Base-by-base conservation (phyloP, 768 basidiomycete species). In the Nidula microcarpa region DNA sequence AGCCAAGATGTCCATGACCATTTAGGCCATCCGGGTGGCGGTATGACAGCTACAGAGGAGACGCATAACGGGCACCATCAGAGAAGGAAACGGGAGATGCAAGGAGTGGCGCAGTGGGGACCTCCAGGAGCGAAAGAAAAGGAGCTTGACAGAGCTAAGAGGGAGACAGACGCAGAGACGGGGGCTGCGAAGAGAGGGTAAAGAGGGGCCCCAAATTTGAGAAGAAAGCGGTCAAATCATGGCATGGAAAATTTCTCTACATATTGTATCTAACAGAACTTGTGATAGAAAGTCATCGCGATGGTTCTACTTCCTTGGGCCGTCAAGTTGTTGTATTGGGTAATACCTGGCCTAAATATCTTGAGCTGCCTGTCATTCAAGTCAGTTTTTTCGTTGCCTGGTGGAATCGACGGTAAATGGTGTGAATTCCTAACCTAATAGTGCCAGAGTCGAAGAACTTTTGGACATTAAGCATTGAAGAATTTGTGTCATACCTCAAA, bases 11-110 rank as follows among this genome's bases (percentile, higher is more conserved):
- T 55, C 6, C 51, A 55, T 37, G 13, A 48, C 11, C 37, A 49
- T 32, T 39, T 43, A 43, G 55, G 55, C 7, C 55, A 52, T 17
- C 55, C 55, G 8, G 51, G 55, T 39, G 52, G 51, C 41, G 55
- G 51, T 30, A 52, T 55, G 39, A 48, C 55, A 4, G 48, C 37
- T 32, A 55, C 47, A 32, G 50, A 55, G 6, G 50, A 4, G n/a
- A 37, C 30, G 5, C 50, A 47, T 37, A 39, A 33, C 16, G 46
- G 50, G 14, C 49, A 47, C 32, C 33, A 32, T 39, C 54, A 50
- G 17, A 13, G 14, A 9, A 43, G 50, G 32, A 51, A 55, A 46
- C 18, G 30, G 9, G 51, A 55, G 46, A 37, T 34, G n/a, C 33
- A 32, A 23, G 54, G 54, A 4, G 39, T 32, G 11, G 30, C 47